Evolutionary conservation across 345 rosid species (phyloP), one percentile per base, ranked within the genome.

Genomic region (Hirschfeldia incana): DNA sequence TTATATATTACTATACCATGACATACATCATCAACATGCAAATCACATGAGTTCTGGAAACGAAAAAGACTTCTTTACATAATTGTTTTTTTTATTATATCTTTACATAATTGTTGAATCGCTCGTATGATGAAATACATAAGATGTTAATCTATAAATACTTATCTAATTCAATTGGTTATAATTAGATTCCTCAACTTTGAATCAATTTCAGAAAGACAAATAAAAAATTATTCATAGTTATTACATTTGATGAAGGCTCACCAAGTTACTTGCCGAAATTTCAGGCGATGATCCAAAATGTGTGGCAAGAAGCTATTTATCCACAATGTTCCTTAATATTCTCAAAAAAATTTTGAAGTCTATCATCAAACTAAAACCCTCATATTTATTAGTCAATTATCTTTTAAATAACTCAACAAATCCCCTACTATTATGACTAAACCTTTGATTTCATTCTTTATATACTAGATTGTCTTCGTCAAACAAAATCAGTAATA

Each of bases 241-340:
- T 7, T 64, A 15, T 64, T 64, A 37, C 66, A 15, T 27, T 57
- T 3, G 7, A 13, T 65, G 0, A 5, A 13, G 59, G 10, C 21
- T 33, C 44, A 32, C 44, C 33, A 30, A 53, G 46, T 75, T 28
- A 75, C 66, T 37, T 5, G 60, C 44, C 79, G 60, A 67, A 13
- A 59, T 1, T 28, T 59, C 26, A 37, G 78, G 73, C 73, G 46
- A 29, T 67, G 65, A 75, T 58, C 67, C 63, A 76, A 62, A 76
- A 62, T 21, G 69, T 69, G 64, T 49, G 69, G 74, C 11, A 76
- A 61, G 30, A 44, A 67, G 58, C 30, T 39, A 7, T 3, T 21
- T 69, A 76, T 69, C 80, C 74, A 76, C 68, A 32, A 33, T 69
- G 80, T 61, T 69, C 80, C 74, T 51, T 46, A 13, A 32, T 13